Evolutionary conservation across 2,329 filamentous ascomycete genomes (phyloP), one percentile per base, ranked within the genome.

Genomic region (Sporothrix curviconia): DNA sequence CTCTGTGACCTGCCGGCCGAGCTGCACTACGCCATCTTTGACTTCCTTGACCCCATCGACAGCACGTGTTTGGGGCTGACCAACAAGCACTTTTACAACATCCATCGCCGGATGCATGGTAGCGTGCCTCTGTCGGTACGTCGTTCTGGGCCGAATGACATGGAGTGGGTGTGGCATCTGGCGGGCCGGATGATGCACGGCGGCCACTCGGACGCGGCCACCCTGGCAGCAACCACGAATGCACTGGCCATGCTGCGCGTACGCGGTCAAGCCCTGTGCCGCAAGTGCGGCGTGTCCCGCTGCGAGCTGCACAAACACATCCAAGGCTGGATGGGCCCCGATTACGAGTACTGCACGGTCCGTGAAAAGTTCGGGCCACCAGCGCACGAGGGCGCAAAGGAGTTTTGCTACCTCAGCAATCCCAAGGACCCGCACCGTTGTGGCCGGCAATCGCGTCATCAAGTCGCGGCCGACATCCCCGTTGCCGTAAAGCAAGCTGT

Each of bases 291-390:
- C 50, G 77, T 80, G 59, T 78, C 74, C 40, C 76, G 83, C 36
- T 86, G 83, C 68, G 81, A 85, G 72, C 74, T 86, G 58, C 81
- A 84, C 70, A 78, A 80, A 62, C 83, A 86, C 66, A 76, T 86
- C 63, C 74, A 75, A 64, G 75, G 74, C 40, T 85, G 82, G 80
- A 79, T 85, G 76, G 79, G 79, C 56, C 70, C 73, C 39, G 73
- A 69, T 19, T 70, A 75, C 60, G 82, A 86, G 68, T 85, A 85
- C 70, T 85, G 82, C 72, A 75, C 74, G 58, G 79, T 85, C 62
- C 79, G 76, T 65, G 74, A 80, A 65, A 78, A 78, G 66, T 86
- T 78, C 63, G 82, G 82, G 37, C 69, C 71, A 17, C 70, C 69
- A 9, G 79, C 82, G 1, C 69, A 67, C 3, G 70, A 72, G 32